Conservation (phyloP, 805 yeast genomes). For the Sugiyamaella qingdaonensis region DNA sequence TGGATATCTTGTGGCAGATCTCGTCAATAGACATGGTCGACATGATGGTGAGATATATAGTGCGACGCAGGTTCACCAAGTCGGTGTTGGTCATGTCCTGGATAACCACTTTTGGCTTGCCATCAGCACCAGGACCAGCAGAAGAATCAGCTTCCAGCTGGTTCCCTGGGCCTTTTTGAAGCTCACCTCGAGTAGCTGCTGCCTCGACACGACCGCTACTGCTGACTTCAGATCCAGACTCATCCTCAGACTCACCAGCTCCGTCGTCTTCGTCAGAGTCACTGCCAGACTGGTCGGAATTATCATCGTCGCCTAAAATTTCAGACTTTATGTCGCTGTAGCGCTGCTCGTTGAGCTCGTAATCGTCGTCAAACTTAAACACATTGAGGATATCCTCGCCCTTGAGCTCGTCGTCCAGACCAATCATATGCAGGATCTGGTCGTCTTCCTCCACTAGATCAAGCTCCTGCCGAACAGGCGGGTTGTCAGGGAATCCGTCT, state of each 20-base stretch:
- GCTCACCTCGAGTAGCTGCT: background rate
- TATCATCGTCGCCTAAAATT: conserved; percentile 39
- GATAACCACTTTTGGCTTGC: conserved; percentile 31
- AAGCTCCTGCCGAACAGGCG: conserved; percentile 42
- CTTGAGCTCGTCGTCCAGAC: conserved; percentile 49
- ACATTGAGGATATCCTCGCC: conserved; percentile 46
- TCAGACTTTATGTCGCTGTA: conserved; percentile 44
- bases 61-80: conserved; percentile 62
- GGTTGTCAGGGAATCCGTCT: conserved; percentile 39
- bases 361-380: conserved; percentile 50
- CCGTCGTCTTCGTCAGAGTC: conserved; percentile 23
- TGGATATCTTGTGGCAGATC: conserved; percentile 79
- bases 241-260: conserved; percentile 1
- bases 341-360: conserved; percentile 45
- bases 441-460: conserved; percentile 65
- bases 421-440: conserved; percentile 50
- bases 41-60: conserved; percentile 76
- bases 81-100: conserved; percentile 68
- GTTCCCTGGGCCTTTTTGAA: background rate
- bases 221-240: background rate
- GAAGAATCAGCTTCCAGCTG: too few species aligned
- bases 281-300: conserved; percentile 11
- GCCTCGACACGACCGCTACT: background rate
- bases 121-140: too few species aligned
- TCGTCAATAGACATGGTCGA: conserved; percentile 90